Conservation (phyloP, 108 stramenopile genomes). For the Cyclotella baltica region DNA sequence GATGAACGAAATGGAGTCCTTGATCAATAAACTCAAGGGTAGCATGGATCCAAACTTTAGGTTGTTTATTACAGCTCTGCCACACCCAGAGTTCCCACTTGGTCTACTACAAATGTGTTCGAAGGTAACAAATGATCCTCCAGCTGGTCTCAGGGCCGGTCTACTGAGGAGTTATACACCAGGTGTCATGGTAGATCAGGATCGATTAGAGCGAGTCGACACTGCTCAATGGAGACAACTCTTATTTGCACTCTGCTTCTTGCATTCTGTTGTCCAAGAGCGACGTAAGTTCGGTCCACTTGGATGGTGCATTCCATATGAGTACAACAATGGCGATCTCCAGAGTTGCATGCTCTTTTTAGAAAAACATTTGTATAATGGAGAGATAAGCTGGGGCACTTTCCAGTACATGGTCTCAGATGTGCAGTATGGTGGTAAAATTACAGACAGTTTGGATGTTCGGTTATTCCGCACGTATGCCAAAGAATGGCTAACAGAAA, state of each 20-base stretch:
- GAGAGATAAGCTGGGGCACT: slow-evolving; percentile 89
- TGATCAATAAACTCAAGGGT: slow-evolving; percentile 74
- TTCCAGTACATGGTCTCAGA: slow-evolving; percentile 95
- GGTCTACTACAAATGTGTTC: slow-evolving; percentile 94
- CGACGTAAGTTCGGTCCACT: slow-evolving; percentile 93
- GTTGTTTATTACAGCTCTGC: slow-evolving; percentile 91
- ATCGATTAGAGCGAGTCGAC: slow-evolving; percentile 90
- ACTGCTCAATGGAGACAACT: slow-evolving; percentile 91
- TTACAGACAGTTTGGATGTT: slow-evolving; percentile 91
- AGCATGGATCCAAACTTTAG: slow-evolving; percentile 87
- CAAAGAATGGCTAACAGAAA: slow-evolving; percentile 84
- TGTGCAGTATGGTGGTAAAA: slow-evolving; percentile 95
- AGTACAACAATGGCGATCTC: slow-evolving; percentile 93
- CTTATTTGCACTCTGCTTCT: slow-evolving; percentile 86
- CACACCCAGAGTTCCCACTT: slow-evolving; percentile 87
- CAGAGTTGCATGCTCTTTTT: slow-evolving; percentile 91
- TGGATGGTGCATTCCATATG: slow-evolving; percentile 94
- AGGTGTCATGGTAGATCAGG: slow-evolving; percentile 92
- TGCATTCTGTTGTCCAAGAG: slow-evolving; percentile 92
- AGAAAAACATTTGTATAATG: slow-evolving; percentile 93
- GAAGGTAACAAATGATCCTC: slow-evolving; percentile 94
- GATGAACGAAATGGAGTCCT: slow-evolving; percentile 89
- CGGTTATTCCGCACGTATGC: slow-evolving; percentile 89
- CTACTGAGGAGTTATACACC: slow-evolving; percentile 88
- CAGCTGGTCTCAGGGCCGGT: slow-evolving; percentile 89